Evolutionary conservation across 371 early-diverging fungal genomes (phyloP).

Genomic region (Conidiobolus coronatus): DNA sequence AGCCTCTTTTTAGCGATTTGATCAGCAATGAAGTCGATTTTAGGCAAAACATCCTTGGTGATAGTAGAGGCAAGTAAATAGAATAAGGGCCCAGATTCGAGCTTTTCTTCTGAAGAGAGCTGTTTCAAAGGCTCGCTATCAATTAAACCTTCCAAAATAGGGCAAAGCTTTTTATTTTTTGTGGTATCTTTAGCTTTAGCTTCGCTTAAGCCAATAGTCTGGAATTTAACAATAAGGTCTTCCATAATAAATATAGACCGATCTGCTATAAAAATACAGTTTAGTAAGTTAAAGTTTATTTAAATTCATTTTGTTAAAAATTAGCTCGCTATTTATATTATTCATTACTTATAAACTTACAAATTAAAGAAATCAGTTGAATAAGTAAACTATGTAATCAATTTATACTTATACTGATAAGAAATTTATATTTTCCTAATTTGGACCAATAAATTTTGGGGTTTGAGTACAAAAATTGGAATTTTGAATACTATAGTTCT

Average conservation of each 20-base stretch:
- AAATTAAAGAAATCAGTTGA: too few relatives aligned
- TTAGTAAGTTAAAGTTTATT: too few relatives aligned
- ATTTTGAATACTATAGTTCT: too few relatives aligned
- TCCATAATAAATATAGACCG: conserved; percentile 10
- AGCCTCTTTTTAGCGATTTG: conserved; percentile 37
- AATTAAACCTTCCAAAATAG: conserved; percentile 37
- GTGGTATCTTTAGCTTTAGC: conserved; percentile 85
- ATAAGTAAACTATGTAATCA: too few relatives aligned
- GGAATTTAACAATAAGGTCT: conserved; percentile 38
- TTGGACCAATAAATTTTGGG: too few relatives aligned
- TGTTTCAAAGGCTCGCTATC: conserved; percentile 34
- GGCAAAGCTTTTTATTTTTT: conserved; percentile 79
- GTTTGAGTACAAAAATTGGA: too few relatives aligned
- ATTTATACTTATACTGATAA: too few relatives aligned
- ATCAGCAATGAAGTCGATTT: conserved; percentile 47
- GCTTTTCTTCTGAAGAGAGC: conserved; percentile 23
- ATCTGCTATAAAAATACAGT: background rate
- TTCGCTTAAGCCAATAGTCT: conserved; percentile 67
- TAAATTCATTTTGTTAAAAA: too few relatives aligned
- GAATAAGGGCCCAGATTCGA: conserved; percentile 46
- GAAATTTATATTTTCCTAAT: too few relatives aligned
- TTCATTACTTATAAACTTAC: too few relatives aligned
- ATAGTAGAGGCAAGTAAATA: conserved; percentile 72
- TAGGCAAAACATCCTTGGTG: conserved; percentile 45
- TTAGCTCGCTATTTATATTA: too few relatives aligned